Base-by-base conservation (phyloP, 2,329 filamentous ascomycete genomes). In the Elsinoe australis region DNA sequence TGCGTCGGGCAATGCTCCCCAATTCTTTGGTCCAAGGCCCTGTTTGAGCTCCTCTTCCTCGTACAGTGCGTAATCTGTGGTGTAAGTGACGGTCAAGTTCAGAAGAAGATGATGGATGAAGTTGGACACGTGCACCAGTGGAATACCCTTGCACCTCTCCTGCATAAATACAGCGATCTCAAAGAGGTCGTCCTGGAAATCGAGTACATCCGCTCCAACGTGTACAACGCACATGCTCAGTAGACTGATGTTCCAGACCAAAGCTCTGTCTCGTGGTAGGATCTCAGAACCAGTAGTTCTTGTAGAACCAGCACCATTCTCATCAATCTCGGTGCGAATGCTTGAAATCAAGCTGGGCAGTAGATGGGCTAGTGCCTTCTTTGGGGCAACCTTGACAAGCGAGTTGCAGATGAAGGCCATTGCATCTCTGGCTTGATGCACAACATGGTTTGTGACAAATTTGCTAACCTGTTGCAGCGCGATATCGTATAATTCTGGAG, bases 351-450 rank as follows among this genome's bases (percentile, higher is more conserved):
- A 74, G 71, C 95, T 87, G 1, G 92, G 92, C 24, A 98, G 76
- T 49, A 98, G 85, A 10, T 87, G 80, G 62, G 89, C 92, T 44
- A 98, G 73, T 0, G 92, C 88, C 69, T 95, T 95, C 62, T 90
- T 82, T 0, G 94, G 89, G 57, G 94, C 87, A 56, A 94, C 87
- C 67, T 96, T 96, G 74, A 92, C 95, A 18, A 98, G 74, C 0
- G 87, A 86, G 65, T 95, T 96, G 67, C 90, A 86, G 47, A 96
- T 96, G 75, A 95, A 98, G 1, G 94, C 92, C 85, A 98, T 95
- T 5, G 92, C 90, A 71, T 98, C 92, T 55, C 90, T 76, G 47
- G 92, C 90, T 67, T 96, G 92, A 59, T 98, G 89, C 14, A 98
- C 90, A 41, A 98, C 92, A 68, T 96, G 92, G 54, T 86, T 86